Base-by-base conservation (phyloP, 331 rosid genomes). In the Rhamnella rubrinervis region DNA sequence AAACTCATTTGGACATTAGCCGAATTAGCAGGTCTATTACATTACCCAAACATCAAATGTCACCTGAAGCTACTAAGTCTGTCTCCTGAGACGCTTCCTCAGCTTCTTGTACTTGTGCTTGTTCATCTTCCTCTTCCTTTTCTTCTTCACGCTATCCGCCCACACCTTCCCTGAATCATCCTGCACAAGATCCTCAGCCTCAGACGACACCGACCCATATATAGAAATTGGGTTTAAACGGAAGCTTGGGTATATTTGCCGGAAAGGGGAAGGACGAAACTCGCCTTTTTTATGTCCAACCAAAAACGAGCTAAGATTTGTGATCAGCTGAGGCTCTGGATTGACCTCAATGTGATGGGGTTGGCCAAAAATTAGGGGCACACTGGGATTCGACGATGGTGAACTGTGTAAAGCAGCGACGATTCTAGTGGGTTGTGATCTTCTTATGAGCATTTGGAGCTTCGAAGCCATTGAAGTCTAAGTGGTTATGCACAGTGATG, bases 131-230 rank as follows among this genome's bases (percentile, higher is more conserved):
- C 35, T 77, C 76, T 86, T 90, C 75, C 97, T 83, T 87, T 88
- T 90, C 97, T 88, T 90, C 88, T 90, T 90, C 75, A 81, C 87
- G 73, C 97, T 90, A 62, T 88, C 97, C 3, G 97, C 92, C 96
- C 96, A 88, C 18, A 88, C 38, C 46, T 68, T 82, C 59, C 75
- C 55, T 16, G 85, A 76, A 67, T 79, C 85, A 66, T 84, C 85
- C 63, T 31, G 52, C 51, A 31, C 77, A 31, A 44, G 56, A 31
- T 61, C 79, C 71, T 67, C 85, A 0, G 59, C 76, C 61, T 65
- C 82, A 18, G 75, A 65, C 40, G 78, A 40, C 40, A 16, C 65
- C 71, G 50, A 65, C 73, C 77, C 84, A 72, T 28, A 61, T 44
- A 74, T 62, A 14, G 71, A 56, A 61, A 80, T 26, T 11, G 78